Conservation (phyloP, 1,139 yeast genomes). For the Blastobotrys malaysiensis region DNA sequence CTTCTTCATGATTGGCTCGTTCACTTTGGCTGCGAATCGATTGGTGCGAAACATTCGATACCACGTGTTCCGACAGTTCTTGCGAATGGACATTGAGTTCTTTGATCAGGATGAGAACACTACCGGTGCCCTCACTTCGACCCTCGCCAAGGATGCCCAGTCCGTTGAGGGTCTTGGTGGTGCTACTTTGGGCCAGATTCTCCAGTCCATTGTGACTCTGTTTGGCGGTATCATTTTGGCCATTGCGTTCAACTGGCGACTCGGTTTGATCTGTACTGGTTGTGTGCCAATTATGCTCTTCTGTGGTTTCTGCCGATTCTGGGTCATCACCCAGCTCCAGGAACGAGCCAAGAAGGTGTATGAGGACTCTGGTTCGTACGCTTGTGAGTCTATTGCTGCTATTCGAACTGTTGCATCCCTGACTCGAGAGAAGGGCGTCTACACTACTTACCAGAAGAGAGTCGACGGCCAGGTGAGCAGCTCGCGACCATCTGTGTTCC, state of each 20-base stretch:
- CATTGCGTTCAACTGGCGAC: conserved; percentile 60
- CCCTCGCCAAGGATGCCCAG: conserved; percentile 79
- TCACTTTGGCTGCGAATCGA: conserved; percentile 28
- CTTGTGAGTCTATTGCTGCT: conserved; percentile 34
- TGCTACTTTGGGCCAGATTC: conserved; percentile 72
- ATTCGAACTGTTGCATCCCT: conserved; percentile 36
- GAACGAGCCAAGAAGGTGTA: conserved; percentile 39
- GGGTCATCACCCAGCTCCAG: conserved; percentile 68
- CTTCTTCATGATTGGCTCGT: conserved; percentile 28
- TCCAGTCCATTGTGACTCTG: conserved; percentile 67
- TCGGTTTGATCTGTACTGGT: conserved; percentile 57
- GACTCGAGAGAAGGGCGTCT: conserved; percentile 35
- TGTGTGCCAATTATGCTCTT: conserved; percentile 65
- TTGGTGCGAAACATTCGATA: conserved; percentile 33
- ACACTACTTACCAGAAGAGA: conserved; percentile 25
- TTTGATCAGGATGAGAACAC: conserved; percentile 58
- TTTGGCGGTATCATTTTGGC: conserved; percentile 68
- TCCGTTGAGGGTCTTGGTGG: conserved; percentile 81
- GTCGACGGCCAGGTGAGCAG: conserved; percentile 30
- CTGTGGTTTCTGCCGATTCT: conserved; percentile 72
- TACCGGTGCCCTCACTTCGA: conserved; percentile 75
- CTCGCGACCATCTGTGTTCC: conserved; percentile 26
- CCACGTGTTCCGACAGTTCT: conserved; percentile 30
- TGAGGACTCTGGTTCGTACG: conserved; percentile 35
- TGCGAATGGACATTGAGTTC: conserved; percentile 78